Evolutionary conservation across 176 grass and related monocot genomes (phyloP).

Genomic region (Tuctoria greenei): DNA sequence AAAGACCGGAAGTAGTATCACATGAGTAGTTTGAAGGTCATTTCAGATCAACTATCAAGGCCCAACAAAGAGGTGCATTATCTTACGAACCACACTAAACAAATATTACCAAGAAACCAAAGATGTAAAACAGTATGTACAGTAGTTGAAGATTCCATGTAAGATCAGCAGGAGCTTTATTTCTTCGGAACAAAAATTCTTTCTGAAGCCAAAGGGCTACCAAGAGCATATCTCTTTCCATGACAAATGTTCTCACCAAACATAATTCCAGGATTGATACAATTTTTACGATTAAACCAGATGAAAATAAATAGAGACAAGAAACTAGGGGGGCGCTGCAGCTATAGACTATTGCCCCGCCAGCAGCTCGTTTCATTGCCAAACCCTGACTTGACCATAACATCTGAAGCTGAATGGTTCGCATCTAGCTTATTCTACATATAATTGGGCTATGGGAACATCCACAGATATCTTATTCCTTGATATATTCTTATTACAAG

Average conservation of each 20-base stretch:
- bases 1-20: too few species aligned
- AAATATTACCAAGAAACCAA: neutral
- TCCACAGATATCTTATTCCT: too few species aligned
- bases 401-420: too few species aligned
- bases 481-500: neutral
- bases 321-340: conserved; percentile 7
- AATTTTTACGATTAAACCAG: conserved; percentile 12
- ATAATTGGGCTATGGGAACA: too few species aligned
- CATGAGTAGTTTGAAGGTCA: neutral
- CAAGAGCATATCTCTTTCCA: conserved; percentile 28
- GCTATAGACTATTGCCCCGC: too few species aligned
- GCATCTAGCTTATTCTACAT: too few species aligned
- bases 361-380: too few species aligned
- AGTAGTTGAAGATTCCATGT: neutral
- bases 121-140: neutral
- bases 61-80: neutral
- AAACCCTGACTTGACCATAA: too few species aligned
- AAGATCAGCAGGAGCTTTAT: neutral
- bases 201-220: conserved; percentile 25
- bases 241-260: conserved; percentile 4
- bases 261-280: conserved; percentile 30
- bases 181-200: conserved; percentile 26
- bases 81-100: too few species aligned
- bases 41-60: neutral
- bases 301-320: conserved; percentile 14